Base-by-base conservation (phyloP, 2,329 filamentous ascomycete genomes). In the Verticillium nonalfalfae region DNA sequence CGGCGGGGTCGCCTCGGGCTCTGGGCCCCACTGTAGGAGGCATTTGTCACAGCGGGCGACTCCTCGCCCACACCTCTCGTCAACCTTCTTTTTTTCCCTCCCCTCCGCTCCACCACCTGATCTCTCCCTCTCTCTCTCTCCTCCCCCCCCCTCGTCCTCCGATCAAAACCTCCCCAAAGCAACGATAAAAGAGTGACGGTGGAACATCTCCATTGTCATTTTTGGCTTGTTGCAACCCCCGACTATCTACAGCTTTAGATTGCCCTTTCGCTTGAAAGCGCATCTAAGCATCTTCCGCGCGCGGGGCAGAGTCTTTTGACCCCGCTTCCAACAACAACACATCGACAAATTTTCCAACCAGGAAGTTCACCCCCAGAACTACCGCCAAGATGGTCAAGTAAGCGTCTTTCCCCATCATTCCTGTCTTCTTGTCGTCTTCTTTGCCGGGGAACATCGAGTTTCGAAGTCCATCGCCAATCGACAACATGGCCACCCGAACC, bases 321-420 rank as follows among this genome's bases (percentile, higher is more conserved):
- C 77, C 77, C 77, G 76, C 77, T 78, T 77, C 66, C 72, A 67
- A 70, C 71, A 64, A 57, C 57, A 65, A 68, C 64, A 57, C 59
- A 57, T 52, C 45, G 45, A 52, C 58, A 64, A 62, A 63, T 72
- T 74, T 74, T 69, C 59, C 67, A 65, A 56, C 54, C 70, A 73
- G 73, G 74, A 76, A 72, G 75, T 66, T 78, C 72, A 74, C 70
- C 72, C 35, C 67, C 71, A 76, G 76, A 79, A 90, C 86, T 78
- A 91, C 93, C 91, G 92, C 84, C 90, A 97, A 93, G 80, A 99
- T 99, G 95, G 95, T 99, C 80, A 97, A 98, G 93, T 97, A 90
- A 90, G 93, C 94, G 59, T 61, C 26, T 31, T 31, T 31, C 26
- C 26, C 26, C 62, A 58, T 55, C 54, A 45, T 35, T 15, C 38